phyloP scores from a whole-genome alignment of 2,329 filamentous ascomycete genomes.

The Fusarium duplospermum region DNA sequence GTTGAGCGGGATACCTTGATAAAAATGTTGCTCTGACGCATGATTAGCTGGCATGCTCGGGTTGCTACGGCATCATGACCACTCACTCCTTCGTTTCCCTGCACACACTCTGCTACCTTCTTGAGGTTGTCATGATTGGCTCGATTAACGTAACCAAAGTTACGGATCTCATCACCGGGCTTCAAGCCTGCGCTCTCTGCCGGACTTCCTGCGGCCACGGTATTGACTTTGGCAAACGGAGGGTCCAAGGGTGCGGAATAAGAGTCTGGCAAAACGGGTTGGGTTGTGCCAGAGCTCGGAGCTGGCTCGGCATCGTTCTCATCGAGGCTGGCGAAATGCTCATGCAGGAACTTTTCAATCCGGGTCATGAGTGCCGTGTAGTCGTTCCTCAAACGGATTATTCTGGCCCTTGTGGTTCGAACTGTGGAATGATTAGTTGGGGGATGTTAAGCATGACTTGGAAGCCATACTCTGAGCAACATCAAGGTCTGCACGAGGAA shows the following conservation, averaged over 20 bases:
- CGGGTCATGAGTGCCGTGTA: conserved; percentile 88
- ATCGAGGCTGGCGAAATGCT: conserved; percentile 82
- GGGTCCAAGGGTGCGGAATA: conserved; percentile 42
- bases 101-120: conserved; percentile 89
- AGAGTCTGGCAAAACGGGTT: conserved; percentile 49
- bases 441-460: conserved; percentile 42
- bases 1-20: conserved; percentile 72
- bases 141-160: conserved; percentile 86
- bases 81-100: conserved; percentile 89
- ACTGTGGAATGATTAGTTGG: conserved; percentile 64
- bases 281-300: conserved; percentile 35
- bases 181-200: conserved; percentile 85
- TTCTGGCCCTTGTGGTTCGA: conserved; percentile 89
- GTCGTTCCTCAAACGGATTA: conserved; percentile 91
- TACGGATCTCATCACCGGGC: conserved; percentile 82
- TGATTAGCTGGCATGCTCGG: conserved; percentile 38
- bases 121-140: conserved; percentile 87
- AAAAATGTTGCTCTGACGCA: conserved; percentile 71
- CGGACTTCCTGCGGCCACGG: conserved; percentile 80
- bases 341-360: conserved; percentile 88
- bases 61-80: not conserved
- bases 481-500: conserved; percentile 92
- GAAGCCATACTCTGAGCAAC: conserved; percentile 82
- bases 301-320: conserved; percentile 55
- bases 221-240: conserved; percentile 90